Evolutionary conservation across 2,329 filamentous ascomycete genomes (phyloP), one percentile per base, ranked within the genome.

Genomic region (Penicillium corylophilum): DNA sequence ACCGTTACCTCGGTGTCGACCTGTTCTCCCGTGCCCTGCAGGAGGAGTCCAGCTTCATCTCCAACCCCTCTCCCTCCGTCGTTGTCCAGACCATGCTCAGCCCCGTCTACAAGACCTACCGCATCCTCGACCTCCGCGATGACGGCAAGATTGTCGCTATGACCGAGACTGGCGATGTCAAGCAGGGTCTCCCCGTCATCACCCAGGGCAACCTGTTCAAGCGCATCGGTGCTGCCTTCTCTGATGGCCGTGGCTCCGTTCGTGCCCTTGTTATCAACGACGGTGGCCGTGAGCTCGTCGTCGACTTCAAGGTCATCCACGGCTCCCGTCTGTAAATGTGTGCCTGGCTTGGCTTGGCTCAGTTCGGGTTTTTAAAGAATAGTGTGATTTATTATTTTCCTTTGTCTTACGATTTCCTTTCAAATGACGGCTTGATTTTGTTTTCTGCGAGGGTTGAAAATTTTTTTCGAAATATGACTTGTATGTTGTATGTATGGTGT

Each of bases 81-180:
- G 86, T 97, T 60, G 93, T 99, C 70, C 94, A 99, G 88, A 97
- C 93, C 81, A 97, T 99, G 91, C 89, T 95, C 64, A 94, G 93
- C 68, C 94, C 94, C 60, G 86, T 97, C 81, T 96, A 97, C 90
- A 97, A 97, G 90, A 94, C 97, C 84, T 99, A 99, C 88, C 92
- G 94, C 71, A 93, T 99, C 73, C 88, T 99, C 58, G 94, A 99
- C 82, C 88, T 99, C 76, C 87, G 91, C 76, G 89, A 95, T 63
- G 92, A 86, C 68, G 81, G 82, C 70, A 77, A 79, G 65, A 76
- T 99, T 71, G 90, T 95, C 63, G 92, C 92, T 82, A 97, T 99
- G 92, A 99, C 94, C 73, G 94, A 99, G 88, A 90, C 87, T 62
- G 92, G 94, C 68, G 93, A 99, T 74, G 91, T 99, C 82, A 97